A percentile compares a stretch with the other conserved stretches of the same genome.
Evolutionary conservation across 2,329 filamentous ascomycete genomes (phyloP).

Genomic region (Amesomyces nigricolor): DNA sequence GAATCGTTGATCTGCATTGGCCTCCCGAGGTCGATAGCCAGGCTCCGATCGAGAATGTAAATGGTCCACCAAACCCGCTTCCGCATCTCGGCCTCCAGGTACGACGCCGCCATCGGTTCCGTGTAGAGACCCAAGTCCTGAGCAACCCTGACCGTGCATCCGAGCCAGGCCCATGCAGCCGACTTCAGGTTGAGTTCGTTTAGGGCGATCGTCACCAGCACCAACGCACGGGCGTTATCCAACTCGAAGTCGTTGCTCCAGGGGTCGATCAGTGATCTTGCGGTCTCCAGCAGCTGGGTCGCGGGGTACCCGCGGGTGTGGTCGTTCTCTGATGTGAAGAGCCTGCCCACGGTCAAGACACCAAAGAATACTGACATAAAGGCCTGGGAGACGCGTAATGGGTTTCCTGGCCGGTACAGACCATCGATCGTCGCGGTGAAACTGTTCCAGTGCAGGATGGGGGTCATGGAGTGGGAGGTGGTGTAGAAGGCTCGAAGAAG

Average conservation of each 20-base stretch:
- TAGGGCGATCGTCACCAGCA: conserved; percentile 72
- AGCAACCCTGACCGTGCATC: conserved; percentile 68
- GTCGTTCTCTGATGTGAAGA: conserved; percentile 60
- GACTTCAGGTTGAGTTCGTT: conserved; percentile 83
- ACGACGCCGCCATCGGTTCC: conserved; percentile 66
- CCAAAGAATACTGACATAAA: conserved; percentile 80
- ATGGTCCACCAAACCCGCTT: conserved; percentile 90
- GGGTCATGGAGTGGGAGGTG: conserved; percentile 73
- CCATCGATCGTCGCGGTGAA: conserved; percentile 72
- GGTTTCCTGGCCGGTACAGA: conserved; percentile 61
- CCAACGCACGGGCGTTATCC: conserved; percentile 65
- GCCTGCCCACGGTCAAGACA: conserved; percentile 73
- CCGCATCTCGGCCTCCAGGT: conserved; percentile 78
- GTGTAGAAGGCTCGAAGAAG: conserved; percentile 71
- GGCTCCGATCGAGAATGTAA: conserved; percentile 78
- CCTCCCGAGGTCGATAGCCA: conserved; percentile 74
- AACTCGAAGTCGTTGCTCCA: conserved; percentile 75
- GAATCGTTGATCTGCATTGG: conserved; percentile 79
- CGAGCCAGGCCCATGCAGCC: conserved; percentile 80
- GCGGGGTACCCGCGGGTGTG: conserved; percentile 48
- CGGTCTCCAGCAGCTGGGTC: conserved; percentile 63
- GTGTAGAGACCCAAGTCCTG: conserved; percentile 79
- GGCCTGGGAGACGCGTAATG: conserved; percentile 56
- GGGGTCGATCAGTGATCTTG: conserved; percentile 65
- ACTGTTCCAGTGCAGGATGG: conserved; percentile 81